Evolutionary conservation across 1,284 basidiomycete genomes (phyloP).

Genomic region (Uromyces viciae-fabae): DNA sequence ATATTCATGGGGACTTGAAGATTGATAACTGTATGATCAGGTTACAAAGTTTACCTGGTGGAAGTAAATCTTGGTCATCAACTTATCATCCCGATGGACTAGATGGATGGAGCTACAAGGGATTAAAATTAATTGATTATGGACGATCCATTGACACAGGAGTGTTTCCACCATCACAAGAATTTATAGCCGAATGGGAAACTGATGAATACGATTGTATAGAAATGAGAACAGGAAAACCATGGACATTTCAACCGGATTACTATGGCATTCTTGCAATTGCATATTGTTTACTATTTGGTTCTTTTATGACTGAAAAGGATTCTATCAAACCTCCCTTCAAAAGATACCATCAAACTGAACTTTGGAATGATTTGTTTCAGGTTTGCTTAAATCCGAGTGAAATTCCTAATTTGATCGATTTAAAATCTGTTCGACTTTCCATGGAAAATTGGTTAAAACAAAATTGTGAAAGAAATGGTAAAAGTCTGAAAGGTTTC

Average conservation of each 20-base stretch:
- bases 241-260: slow-evolving; percentile 93
- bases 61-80: slow-evolving; percentile 67
- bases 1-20: slow-evolving; percentile 97
- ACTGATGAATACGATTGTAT: slow-evolving; percentile 81
- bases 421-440: slow-evolving; percentile 59
- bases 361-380: slow-evolving; percentile 80
- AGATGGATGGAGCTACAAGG: slow-evolving; percentile 80
- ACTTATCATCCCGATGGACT: slow-evolving; percentile 71
- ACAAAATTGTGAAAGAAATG: slow-evolving; percentile 66
- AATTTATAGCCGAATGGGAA: slow-evolving; percentile 82
- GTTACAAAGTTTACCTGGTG: slow-evolving; percentile 69
- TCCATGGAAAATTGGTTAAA: slow-evolving; percentile 85
- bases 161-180: slow-evolving; percentile 72
- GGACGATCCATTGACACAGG: slow-evolving; percentile 84
- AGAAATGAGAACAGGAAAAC: slow-evolving; percentile 74
- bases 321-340: slow-evolving; percentile 67
- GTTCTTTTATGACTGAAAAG: slow-evolving; percentile 81
- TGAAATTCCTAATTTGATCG: slow-evolving; percentile 56
- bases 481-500: slow-evolving; percentile 76
- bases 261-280: slow-evolving; percentile 91
- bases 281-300: slow-evolving; percentile 91
- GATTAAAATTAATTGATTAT: slow-evolving; percentile 91
- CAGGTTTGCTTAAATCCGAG: slow-evolving; percentile 79
- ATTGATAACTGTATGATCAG: slow-evolving; percentile 97
- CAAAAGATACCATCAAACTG: slow-evolving; percentile 92